Percentiles rank a stretch among this genome's conserved stretches.
These are phyloP conservation scores for Pythium brassicae DNA, from an alignment of 352 stramenopile species.

Conservation along the genomic window DNA sequence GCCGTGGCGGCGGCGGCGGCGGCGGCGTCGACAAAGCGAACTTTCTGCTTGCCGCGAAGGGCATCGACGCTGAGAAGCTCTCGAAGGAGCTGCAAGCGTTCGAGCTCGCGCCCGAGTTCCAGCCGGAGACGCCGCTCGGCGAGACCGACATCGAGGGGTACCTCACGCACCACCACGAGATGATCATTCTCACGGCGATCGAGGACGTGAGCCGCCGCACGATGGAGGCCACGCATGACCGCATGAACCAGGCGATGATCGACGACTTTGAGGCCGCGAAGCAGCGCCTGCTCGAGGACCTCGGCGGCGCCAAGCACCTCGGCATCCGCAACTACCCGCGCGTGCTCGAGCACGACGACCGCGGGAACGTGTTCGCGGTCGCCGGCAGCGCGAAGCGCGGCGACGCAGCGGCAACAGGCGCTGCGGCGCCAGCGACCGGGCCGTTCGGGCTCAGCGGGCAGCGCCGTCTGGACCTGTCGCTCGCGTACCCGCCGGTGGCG, in stretches of 20 bases:
- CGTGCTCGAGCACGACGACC: conserved; percentile 36
- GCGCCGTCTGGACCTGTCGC: conserved; percentile 44
- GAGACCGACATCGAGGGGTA: conserved; percentile 86
- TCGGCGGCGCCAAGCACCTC: conserved; percentile 61
- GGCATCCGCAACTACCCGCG: conserved; percentile 74
- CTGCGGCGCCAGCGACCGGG: conserved; percentile 20
- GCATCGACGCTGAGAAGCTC: conserved; percentile 86
- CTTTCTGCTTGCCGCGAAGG: conserved; percentile 78
- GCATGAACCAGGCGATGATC: conserved; percentile 84
- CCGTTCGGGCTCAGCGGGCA: conserved; percentile 46
- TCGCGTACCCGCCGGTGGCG: conserved; percentile 17
- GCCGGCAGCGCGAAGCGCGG: conserved; percentile 28
- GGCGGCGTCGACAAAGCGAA: conserved; percentile 66
- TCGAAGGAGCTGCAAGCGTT: conserved; percentile 78
- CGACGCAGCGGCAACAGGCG: not conserved
- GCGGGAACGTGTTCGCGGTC: conserved; percentile 46
- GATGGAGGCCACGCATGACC: conserved; percentile 74
- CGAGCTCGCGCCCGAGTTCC: conserved; percentile 69
- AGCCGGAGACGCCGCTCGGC: conserved; percentile 76
- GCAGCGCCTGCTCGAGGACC: conserved; percentile 64
- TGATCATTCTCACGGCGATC: conserved; percentile 89
- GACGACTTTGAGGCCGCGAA: conserved; percentile 82
- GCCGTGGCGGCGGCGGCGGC: conserved; percentile 4
- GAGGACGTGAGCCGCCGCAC: conserved; percentile 82
- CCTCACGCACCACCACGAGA: conserved; percentile 88